phyloP scores from a whole-genome alignment of 2,329 filamentous ascomycete species.

The Cladosporium sp. region DNA sequence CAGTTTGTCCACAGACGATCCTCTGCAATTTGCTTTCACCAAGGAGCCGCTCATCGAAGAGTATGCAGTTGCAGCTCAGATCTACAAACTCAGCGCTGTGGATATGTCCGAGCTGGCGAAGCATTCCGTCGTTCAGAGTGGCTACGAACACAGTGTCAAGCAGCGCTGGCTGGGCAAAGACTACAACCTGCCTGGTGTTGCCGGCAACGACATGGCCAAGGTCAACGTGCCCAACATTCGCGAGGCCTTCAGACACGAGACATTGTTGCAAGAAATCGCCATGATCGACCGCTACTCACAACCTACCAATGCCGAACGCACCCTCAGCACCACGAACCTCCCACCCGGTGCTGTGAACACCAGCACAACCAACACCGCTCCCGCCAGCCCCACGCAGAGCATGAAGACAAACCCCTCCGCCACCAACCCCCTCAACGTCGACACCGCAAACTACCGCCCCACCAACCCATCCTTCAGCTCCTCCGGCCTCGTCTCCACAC shows the following conservation, averaged over 20 bases:
- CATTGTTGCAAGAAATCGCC: constrained; percentile 76
- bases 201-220: constrained; percentile 90
- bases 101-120: constrained; percentile 99
- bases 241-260: constrained; percentile 86
- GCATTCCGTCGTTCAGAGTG: constrained; percentile 92
- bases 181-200: constrained; percentile 75
- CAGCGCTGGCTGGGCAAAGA: constrained; percentile 84
- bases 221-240: constrained; percentile 94
- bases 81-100: constrained; percentile 94
- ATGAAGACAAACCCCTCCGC: constrained; percentile 45
- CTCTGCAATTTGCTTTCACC: constrained; percentile 95
- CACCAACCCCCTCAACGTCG: constrained; percentile 34
- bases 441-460: constrained; percentile 21
- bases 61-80: constrained; percentile 96
- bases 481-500: constrained; percentile 33
- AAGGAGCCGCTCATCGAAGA: constrained; percentile 98
- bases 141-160: constrained; percentile 87
- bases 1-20: constrained; percentile 93
- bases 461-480: constrained; percentile 1
- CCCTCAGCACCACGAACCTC: constrained; percentile 35
- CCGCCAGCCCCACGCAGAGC: constrained; percentile 43
- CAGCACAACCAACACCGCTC: constrained; percentile 26
- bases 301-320: constrained; percentile 17
- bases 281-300: constrained; percentile 61
- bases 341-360: constrained; percentile 29